phyloP scores from a whole-genome alignment of 768 basidiomycete species.

The Leccinum rimulosum region DNA sequence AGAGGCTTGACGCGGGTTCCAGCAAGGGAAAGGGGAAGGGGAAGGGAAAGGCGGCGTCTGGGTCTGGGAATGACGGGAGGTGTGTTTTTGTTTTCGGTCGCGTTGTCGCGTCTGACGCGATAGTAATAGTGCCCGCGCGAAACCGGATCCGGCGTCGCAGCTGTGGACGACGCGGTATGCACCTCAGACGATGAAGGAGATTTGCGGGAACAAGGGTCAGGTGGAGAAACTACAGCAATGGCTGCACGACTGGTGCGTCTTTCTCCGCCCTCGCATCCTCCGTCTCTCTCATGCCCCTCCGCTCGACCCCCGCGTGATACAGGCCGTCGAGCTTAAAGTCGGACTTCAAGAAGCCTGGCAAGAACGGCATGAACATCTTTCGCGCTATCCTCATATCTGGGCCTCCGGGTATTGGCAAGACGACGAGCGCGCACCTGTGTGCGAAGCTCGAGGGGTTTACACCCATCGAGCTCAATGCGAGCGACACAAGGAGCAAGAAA shows the following conservation, averaged over 20 bases:
- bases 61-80: slow-evolving; percentile 8
- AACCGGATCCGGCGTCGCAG: slow-evolving; percentile 54
- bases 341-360: slow-evolving; percentile 93
- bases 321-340: slow-evolving; percentile 75
- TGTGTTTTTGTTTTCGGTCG: slow-evolving; percentile 1
- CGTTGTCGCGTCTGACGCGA: background rate
- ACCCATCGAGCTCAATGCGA: slow-evolving; percentile 95
- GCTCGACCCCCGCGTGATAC: background rate
- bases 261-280: background rate
- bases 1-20: slow-evolving; percentile 46
- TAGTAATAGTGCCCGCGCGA: slow-evolving; percentile 24
- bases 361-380: slow-evolving; percentile 81
- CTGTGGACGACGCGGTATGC: slow-evolving; percentile 97
- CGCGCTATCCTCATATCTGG: slow-evolving; percentile 90
- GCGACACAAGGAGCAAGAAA: slow-evolving; percentile 94
- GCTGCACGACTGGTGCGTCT: slow-evolving; percentile 80
- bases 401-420: slow-evolving; percentile 96
- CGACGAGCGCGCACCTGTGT: slow-evolving; percentile 90
- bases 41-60: slow-evolving; percentile 5
- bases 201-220: slow-evolving; percentile 92
- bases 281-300: background rate
- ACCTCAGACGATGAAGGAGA: slow-evolving; percentile 79
- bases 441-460: slow-evolving; percentile 89
- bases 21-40: slow-evolving; percentile 25
- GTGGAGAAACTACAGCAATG: slow-evolving; percentile 88